These are phyloP conservation scores for Trichoderma aggressivum DNA, from an alignment of 2,329 filamentous ascomycete species.

Conservation along the genomic window DNA sequence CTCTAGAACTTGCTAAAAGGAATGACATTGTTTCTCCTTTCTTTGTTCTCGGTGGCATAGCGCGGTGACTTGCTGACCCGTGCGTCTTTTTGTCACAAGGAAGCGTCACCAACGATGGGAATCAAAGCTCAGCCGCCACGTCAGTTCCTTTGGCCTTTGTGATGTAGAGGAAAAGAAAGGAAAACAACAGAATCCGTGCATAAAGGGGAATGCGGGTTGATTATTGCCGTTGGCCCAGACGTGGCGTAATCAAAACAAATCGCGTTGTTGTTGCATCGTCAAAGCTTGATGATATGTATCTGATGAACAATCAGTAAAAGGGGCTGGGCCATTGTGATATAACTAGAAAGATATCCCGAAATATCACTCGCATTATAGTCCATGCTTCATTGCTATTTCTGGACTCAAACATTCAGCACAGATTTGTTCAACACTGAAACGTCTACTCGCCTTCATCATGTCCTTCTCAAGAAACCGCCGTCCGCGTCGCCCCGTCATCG, in stretches of 20 bases:
- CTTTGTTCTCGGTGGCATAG: conserved; percentile 10
- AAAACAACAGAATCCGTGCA: not conserved
- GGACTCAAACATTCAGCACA: not conserved
- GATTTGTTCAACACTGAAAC: not conserved
- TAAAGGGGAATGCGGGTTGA: not conserved
- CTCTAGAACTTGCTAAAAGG: not conserved
- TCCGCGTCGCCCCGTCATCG: not conserved
- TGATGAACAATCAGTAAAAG: not conserved
- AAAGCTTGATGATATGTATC: not conserved
- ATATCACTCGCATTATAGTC: not conserved
- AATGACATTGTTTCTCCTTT: not conserved
- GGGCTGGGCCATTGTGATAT: not conserved
- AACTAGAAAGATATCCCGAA: not conserved
- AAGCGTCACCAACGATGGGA: not conserved
- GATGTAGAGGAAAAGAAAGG: not conserved
- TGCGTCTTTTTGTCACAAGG: conserved; percentile 3
- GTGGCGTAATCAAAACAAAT: not conserved
- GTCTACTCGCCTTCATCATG: not conserved
- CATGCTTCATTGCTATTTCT: not conserved
- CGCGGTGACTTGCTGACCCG: not conserved
- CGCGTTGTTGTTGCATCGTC: not conserved
- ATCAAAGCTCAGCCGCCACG: not conserved
- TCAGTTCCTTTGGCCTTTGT: not conserved
- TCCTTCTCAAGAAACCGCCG: not conserved
- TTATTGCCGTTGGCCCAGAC: not conserved